Conservation (phyloP, 331 rosid genomes). For the Erythrophleum ivorense region DNA sequence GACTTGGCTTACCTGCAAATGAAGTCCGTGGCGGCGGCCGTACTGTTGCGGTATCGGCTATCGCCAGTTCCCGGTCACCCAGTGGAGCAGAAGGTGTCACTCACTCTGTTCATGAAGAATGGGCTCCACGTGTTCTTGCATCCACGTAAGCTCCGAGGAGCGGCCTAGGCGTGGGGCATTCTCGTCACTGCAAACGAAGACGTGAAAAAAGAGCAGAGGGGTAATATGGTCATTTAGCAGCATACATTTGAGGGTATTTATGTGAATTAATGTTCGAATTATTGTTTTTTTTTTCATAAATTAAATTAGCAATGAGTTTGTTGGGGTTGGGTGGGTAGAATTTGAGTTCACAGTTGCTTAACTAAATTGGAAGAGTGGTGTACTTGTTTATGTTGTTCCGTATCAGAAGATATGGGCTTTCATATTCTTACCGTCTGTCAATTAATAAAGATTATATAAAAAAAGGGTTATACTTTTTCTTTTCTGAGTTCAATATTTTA, state of each 20-base stretch:
- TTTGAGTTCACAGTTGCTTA: constrained; percentile 46
- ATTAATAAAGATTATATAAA: constrained; percentile 31
- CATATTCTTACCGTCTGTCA: constrained; percentile 42
- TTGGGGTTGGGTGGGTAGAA: constrained; percentile 44
- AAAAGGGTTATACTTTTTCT: neutral
- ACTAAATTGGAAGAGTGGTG: constrained; percentile 44
- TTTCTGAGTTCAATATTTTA: neutral
- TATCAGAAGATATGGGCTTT: constrained; percentile 38
- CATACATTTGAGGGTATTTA: neutral
- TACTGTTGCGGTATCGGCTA: constrained; percentile 77
- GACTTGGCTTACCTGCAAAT: constrained; percentile 94
- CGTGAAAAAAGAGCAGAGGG: constrained; percentile 4
- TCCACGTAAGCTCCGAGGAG: constrained; percentile 63
- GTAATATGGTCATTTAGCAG: constrained; percentile 36
- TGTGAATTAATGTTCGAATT: constrained; percentile 40
- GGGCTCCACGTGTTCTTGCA: constrained; percentile 74
- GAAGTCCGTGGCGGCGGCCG: constrained; percentile 93
- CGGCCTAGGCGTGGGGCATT: constrained; percentile 19
- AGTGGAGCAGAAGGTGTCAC: constrained; percentile 92
- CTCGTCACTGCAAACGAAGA: constrained; percentile 21
- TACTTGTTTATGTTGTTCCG: constrained; percentile 41
- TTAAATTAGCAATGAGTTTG: constrained; percentile 28
- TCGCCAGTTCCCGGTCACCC: constrained; percentile 75
- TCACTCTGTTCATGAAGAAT: constrained; percentile 83
- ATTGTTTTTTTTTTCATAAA: neutral